Evolutionary conservation across 1,284 basidiomycete genomes (phyloP).

Genomic region (Trichosporon coremiiforme): DNA sequence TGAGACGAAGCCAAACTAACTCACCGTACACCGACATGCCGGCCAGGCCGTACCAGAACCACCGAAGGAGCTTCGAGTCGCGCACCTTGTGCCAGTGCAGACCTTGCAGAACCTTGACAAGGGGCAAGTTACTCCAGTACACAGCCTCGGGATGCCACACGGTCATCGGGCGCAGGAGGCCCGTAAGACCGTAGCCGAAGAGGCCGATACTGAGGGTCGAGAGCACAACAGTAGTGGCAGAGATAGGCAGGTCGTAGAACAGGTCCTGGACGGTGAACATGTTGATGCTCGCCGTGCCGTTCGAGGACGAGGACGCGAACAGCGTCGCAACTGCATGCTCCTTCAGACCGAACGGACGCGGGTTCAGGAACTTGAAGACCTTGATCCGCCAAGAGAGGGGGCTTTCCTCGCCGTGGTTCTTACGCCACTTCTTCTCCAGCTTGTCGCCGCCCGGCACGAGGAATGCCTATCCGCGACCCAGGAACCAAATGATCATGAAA

Average conservation of each 20-base stretch:
- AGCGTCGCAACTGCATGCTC: constrained; percentile 65
- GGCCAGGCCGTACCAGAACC: constrained; percentile 63
- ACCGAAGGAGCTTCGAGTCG: constrained; percentile 62
- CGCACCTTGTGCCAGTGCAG: constrained; percentile 50
- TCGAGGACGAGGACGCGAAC: constrained; percentile 64
- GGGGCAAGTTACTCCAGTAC: constrained; percentile 43
- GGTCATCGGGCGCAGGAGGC: constrained; percentile 46
- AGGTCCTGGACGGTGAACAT: constrained; percentile 65
- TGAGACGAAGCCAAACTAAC: neutral
- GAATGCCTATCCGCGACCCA: constrained; percentile 62
- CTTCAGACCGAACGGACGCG: constrained; percentile 65
- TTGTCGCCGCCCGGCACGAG: constrained; percentile 49
- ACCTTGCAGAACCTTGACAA: constrained; percentile 41
- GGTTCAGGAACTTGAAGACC: constrained; percentile 62
- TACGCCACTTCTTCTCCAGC: constrained; percentile 58
- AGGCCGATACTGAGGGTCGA: constrained; percentile 68
- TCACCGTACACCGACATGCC: constrained; percentile 32
- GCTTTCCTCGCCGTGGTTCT: constrained; percentile 52
- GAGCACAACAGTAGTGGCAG: constrained; percentile 64
- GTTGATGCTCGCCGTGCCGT: constrained; percentile 61
- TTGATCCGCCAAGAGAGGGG: constrained; percentile 24
- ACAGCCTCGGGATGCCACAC: constrained; percentile 48
- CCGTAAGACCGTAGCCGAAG: constrained; percentile 65
- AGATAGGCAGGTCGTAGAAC: constrained; percentile 64
- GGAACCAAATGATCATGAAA: constrained; percentile 64